A percentile compares a stretch with the other conserved stretches of the same genome.
Conservation (phyloP, 1,139 yeast species). For the Saccharomyces hybrid region DNA sequence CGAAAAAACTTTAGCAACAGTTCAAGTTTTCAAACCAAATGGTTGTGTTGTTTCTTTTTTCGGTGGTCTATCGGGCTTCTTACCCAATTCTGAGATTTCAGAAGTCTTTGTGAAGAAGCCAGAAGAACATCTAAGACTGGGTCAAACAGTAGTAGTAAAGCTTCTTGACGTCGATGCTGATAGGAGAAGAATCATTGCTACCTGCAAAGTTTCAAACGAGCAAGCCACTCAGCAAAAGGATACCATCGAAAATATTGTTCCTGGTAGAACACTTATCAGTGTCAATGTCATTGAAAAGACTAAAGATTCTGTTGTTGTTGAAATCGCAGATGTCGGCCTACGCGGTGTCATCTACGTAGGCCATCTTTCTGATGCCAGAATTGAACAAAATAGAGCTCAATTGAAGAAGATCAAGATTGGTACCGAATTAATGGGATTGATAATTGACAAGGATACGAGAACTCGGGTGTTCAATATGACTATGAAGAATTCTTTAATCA, state of each 20-base stretch:
- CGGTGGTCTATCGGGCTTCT: conserved; percentile 67
- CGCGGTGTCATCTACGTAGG: conserved; percentile 70
- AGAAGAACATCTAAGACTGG: conserved; percentile 67
- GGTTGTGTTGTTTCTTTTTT: conserved; percentile 85
- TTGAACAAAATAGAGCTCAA: conserved; percentile 60
- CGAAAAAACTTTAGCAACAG: conserved; percentile 63
- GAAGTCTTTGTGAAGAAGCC: conserved; percentile 79
- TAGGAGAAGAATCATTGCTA: conserved; percentile 55
- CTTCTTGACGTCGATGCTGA: conserved; percentile 52
- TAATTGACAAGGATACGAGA: conserved; percentile 60
- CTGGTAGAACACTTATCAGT: conserved; percentile 59
- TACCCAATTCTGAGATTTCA: conserved; percentile 83
- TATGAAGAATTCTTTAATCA: conserved; percentile 59
- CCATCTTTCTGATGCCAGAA: conserved; percentile 70
- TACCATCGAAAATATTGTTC: conserved; percentile 42
- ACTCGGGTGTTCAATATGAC: conserved; percentile 56
- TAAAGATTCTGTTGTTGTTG: conserved; percentile 64
- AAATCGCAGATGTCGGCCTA: conserved; percentile 45
- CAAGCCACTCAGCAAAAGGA: conserved; percentile 44
- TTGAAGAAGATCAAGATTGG: conserved; percentile 58
- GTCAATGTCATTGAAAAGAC: conserved; percentile 68
- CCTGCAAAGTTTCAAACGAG: conserved; percentile 61
- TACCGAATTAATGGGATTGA: conserved; percentile 48
- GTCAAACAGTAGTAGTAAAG: conserved; percentile 77
- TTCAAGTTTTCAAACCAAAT: conserved; percentile 59